A percentile compares a stretch with the other conserved stretches of the same genome.
phyloP scores from a whole-genome alignment of 2,329 filamentous ascomycete genomes.

The Exophiala bonariae region DNA sequence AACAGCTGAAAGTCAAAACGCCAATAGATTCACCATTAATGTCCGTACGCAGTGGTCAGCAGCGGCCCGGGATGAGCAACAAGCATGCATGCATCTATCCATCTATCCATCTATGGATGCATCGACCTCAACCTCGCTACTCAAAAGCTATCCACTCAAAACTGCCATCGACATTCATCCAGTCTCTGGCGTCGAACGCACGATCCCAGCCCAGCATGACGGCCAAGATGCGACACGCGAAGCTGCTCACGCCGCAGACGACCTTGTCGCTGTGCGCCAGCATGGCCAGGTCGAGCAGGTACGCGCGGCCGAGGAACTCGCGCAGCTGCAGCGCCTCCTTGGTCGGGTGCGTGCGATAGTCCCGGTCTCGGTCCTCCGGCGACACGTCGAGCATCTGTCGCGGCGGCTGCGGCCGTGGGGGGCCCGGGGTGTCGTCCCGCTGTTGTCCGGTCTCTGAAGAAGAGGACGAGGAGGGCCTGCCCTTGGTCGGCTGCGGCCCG shows the following conservation, averaged over 20 bases:
- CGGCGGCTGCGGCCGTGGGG: neutral
- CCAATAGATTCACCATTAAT: too few relatives aligned
- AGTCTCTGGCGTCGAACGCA: constrained; percentile 60
- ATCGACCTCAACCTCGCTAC: too few relatives aligned
- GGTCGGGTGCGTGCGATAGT: constrained; percentile 31
- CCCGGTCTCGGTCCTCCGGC: constrained; percentile 2
- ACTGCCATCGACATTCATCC: constrained; percentile 78
- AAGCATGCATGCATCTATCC: too few relatives aligned
- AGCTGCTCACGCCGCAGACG: constrained; percentile 70
- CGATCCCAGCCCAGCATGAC: constrained; percentile 85
- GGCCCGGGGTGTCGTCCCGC: neutral
- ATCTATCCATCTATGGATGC: too few relatives aligned
- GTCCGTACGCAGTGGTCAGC: too few relatives aligned
- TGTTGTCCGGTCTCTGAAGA: neutral
- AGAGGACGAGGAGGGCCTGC: too few relatives aligned
- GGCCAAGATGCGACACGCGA: constrained; percentile 68
- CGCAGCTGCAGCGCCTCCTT: constrained; percentile 62
- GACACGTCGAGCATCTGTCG: too few relatives aligned
- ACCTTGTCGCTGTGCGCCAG: constrained; percentile 68
- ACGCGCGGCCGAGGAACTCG: constrained; percentile 75
- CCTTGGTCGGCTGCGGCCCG: constrained; percentile 20
- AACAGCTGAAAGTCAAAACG: too few relatives aligned
- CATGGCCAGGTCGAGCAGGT: constrained; percentile 77
- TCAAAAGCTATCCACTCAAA: constrained; percentile 62
- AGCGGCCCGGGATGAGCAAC: too few relatives aligned